These are phyloP conservation scores for Leccinum subspadiceum DNA, from an alignment of 1,284 basidiomycete species.

Conservation along the genomic window DNA sequence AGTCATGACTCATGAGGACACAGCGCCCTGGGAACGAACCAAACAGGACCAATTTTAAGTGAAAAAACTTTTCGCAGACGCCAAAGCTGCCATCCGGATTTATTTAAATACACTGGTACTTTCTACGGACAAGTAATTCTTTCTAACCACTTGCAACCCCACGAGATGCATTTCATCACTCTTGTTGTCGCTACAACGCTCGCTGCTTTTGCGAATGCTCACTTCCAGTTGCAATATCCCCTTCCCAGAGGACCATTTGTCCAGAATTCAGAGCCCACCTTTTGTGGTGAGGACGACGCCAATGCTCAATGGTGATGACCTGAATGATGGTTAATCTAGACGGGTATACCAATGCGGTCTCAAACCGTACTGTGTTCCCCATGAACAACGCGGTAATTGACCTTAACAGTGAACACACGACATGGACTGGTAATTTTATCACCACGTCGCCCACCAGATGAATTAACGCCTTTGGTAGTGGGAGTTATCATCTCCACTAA, in stretches of 20 bases:
- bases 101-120: slow-evolving; percentile 18
- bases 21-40: background rate
- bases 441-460: background rate
- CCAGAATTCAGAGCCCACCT: slow-evolving; percentile 47
- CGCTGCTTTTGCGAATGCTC: slow-evolving; percentile 45
- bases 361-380: slow-evolving; percentile 55
- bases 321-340: slow-evolving; percentile 32
- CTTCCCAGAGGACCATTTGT: slow-evolving; percentile 53
- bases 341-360: slow-evolving; percentile 43
- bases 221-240: slow-evolving; percentile 63
- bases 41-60: slow-evolving; percentile 24
- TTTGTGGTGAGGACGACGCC: slow-evolving; percentile 41
- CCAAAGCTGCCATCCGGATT: background rate
- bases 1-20: background rate
- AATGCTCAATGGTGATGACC: background rate
- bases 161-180: slow-evolving; percentile 35
- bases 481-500: slow-evolving; percentile 44
- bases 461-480: slow-evolving; percentile 25
- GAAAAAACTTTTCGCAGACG: slow-evolving; percentile 28
- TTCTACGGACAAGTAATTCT: background rate
- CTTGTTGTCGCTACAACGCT: slow-evolving; percentile 33
- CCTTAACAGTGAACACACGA: slow-evolving; percentile 41
- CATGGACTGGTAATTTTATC: slow-evolving; percentile 37
- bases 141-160: background rate
- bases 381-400: slow-evolving; percentile 44